These are phyloP conservation scores for Fusarium buxicola DNA, from an alignment of 2,329 filamentous ascomycete genomes.

Conservation along the genomic window DNA sequence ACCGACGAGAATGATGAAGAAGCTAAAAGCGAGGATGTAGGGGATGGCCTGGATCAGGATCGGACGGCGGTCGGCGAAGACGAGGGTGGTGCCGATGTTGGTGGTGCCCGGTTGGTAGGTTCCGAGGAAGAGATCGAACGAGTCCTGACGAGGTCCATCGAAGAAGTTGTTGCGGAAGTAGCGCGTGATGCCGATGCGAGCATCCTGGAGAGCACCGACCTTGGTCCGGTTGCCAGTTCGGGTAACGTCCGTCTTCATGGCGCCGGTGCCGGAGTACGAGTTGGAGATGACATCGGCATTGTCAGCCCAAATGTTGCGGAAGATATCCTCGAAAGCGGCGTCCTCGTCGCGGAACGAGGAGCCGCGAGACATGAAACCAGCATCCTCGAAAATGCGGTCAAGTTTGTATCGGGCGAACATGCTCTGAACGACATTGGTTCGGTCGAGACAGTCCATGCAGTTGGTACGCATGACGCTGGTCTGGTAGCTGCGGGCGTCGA, in stretches of 20 bases:
- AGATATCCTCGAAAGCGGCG: slow-evolving; percentile 84
- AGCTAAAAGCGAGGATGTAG: slow-evolving; percentile 85
- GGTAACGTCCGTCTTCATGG: slow-evolving; percentile 97
- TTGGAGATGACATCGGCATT: slow-evolving; percentile 96
- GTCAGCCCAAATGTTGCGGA: slow-evolving; percentile 98
- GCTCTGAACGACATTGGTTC: slow-evolving; percentile 97
- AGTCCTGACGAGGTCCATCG: slow-evolving; percentile 94
- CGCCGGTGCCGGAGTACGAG: slow-evolving; percentile 94
- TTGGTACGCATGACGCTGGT: slow-evolving; percentile 95
- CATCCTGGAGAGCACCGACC: slow-evolving; percentile 84
- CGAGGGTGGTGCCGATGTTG: slow-evolving; percentile 75
- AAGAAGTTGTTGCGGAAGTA: slow-evolving; percentile 95
- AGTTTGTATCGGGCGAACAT: slow-evolving; percentile 93
- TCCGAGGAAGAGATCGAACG: slow-evolving; percentile 93
- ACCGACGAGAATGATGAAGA: slow-evolving; percentile 84
- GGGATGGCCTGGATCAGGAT: slow-evolving; percentile 93
- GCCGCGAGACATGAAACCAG: slow-evolving; percentile 81
- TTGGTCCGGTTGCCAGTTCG: slow-evolving; percentile 91
- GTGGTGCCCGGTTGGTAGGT: slow-evolving; percentile 81
- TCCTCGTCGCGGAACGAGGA: slow-evolving; percentile 83
- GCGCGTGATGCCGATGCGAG: slow-evolving; percentile 87
- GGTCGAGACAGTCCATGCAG: slow-evolving; percentile 99
- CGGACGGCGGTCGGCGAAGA: slow-evolving; percentile 88
- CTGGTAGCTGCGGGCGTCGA: slow-evolving; percentile 86
- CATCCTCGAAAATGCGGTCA: slow-evolving; percentile 87